Percentiles rank a stretch among this genome's conserved stretches.
phyloP scores from a whole-genome alignment of 805 yeast genomes.

The Blastobotrys parvus region DNA sequence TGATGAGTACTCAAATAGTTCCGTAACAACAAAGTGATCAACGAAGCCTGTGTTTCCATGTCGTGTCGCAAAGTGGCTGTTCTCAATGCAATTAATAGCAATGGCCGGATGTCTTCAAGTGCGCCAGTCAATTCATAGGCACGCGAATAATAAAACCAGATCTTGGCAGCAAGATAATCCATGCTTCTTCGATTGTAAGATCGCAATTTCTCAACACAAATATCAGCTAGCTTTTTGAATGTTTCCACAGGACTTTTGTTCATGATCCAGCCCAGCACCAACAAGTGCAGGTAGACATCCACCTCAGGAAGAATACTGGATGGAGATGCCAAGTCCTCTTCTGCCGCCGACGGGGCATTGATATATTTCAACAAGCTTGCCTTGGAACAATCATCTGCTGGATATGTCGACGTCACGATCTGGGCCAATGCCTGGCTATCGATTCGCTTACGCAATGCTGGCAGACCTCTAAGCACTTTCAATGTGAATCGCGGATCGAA shows the following conservation, averaged over 20 bases:
- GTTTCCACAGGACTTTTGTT: constrained; percentile 44
- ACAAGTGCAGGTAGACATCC: constrained; percentile 68
- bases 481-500: constrained; percentile 84
- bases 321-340: constrained; percentile 12
- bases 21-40: constrained; percentile 79
- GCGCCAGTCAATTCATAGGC: constrained; percentile 51
- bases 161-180: constrained; percentile 79
- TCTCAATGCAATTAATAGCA: constrained; percentile 65
- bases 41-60: constrained; percentile 79
- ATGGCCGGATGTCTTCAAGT: constrained; percentile 54
- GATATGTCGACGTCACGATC: constrained; percentile 50
- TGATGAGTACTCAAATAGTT: constrained; percentile 71
- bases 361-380: constrained; percentile 35
- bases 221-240: constrained; percentile 35
- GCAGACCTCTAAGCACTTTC: constrained; percentile 77
- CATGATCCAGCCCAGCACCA: constrained; percentile 68
- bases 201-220: constrained; percentile 34
- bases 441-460: constrained; percentile 60
- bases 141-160: constrained; percentile 86
- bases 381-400: constrained; percentile 33
- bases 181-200: constrained; percentile 71
- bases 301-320: constrained; percentile 57
- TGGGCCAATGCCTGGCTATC: constrained; percentile 44
- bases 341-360: constrained; percentile 19
- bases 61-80: constrained; percentile 90